Base-by-base conservation (phyloP, 108 stramenopile species). In the Cyclotella choctawhatcheeana region DNA sequence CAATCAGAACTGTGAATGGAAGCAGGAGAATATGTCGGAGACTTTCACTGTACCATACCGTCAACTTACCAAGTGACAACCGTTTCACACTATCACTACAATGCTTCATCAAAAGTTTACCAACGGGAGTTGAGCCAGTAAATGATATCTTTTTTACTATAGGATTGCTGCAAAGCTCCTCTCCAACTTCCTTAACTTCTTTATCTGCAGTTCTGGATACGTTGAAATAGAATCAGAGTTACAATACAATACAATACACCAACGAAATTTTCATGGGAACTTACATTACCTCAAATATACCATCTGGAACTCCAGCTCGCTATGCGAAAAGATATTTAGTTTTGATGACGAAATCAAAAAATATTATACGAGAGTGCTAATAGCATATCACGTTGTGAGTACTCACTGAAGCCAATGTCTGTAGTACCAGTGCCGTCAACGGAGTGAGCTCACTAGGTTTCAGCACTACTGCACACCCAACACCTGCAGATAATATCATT, bases 381-480 rank as follows among this genome's bases (percentile, higher is more conserved):
- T n/a, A n/a, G n/a, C n/a, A n/a, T n/a, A n/a, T n/a, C n/a, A n/a
- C n/a, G n/a, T n/a, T n/a, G n/a, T n/a, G n/a, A n/a, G n/a, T n/a
- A n/a, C n/a, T n/a, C n/a, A n/a, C n/a, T n/a, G n/a, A n/a, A n/a
- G n/a, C n/a, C 50, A 96, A 68, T 45, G 83, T 74, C 35, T 76
- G 35, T 20, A 96, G 70, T 5, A 92, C 90, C 25, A 98, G 51
- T 8, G 97, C 96, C 2, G 92, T 90, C 45, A 97, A 40, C 1
- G 97, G 97, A 22, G 95, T 93, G 45, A 89, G 30, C 60, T 94
- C 96, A 51, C 87, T 87, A 21, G 97, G 97, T 70, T 98, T 98
- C 17, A 97, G 60, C 0, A 98, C 88, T 5, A 82, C 81, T 10
- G 91, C 88, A 76, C 94, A 95, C 17, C 97, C 97, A 5, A 93